phyloP scores from a whole-genome alignment of 345 rosid genomes.

The Toxicodendron radicans region DNA sequence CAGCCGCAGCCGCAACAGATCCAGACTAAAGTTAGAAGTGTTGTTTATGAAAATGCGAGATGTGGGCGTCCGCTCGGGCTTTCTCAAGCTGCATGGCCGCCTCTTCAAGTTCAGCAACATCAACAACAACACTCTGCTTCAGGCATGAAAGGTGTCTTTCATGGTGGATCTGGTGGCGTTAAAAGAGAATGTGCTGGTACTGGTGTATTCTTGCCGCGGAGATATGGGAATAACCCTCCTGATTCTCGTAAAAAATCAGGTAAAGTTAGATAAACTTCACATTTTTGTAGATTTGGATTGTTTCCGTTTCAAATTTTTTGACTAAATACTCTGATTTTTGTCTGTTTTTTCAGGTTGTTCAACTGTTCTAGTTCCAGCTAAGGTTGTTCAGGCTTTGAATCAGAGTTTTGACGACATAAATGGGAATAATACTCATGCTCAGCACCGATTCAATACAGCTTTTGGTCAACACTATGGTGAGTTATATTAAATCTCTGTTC shows the following conservation, averaged over 20 bases:
- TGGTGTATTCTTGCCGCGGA: conserved; percentile 86
- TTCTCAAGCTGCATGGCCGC: conserved; percentile 43
- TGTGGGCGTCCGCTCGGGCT: conserved; percentile 23
- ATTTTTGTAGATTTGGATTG: background rate
- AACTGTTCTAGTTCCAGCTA: conserved; percentile 42
- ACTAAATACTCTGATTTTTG: background rate
- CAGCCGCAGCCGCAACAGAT: conserved; percentile 31
- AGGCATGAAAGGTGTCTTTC: conserved; percentile 29
- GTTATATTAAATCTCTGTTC: background rate
- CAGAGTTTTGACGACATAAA: conserved; percentile 34
- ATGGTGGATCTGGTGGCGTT: conserved; percentile 32
- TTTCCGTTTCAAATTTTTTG: no score
- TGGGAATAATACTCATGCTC: conserved; percentile 19
- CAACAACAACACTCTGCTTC: conserved; percentile 1
- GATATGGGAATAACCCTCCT: conserved; percentile 31
- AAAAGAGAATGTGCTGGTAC: conserved; percentile 62
- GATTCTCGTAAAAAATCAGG: conserved; percentile 67
- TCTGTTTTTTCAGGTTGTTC: conserved; percentile 29
- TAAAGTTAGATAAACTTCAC: background rate
- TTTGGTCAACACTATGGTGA: conserved; percentile 38
- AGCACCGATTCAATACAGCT: conserved; percentile 24
- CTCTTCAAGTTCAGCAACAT: conserved; percentile 28
- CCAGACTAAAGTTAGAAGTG: conserved; percentile 25
- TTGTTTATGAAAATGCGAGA: conserved; percentile 23
- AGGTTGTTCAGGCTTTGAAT: conserved; percentile 56